Evolutionary conservation across 176 grass and related monocot species (phyloP).

Genomic region (Ensete glaucum): DNA sequence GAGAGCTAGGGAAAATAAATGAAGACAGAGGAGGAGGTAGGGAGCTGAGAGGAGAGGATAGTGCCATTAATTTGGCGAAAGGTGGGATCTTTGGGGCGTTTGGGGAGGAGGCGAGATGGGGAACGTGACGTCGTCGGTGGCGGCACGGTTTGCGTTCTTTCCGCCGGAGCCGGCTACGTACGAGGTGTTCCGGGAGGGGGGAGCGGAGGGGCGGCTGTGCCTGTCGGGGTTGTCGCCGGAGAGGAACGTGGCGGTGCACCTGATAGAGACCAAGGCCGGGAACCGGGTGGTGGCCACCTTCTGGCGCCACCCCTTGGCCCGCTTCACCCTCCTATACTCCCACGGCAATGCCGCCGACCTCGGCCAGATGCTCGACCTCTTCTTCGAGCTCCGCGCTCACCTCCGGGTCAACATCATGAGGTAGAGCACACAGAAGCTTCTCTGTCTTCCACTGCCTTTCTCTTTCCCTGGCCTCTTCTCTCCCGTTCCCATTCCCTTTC

Average conservation of each 20-base stretch:
- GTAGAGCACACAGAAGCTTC: conserved; percentile 15
- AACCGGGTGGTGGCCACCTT: too few species aligned
- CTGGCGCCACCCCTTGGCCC: conserved; percentile 60
- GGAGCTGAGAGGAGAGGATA: neutral
- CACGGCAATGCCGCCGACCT: too few species aligned
- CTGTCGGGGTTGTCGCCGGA: conserved; percentile 42
- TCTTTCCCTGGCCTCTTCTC: too few species aligned
- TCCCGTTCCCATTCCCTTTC: too few species aligned
- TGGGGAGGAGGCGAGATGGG: conserved; percentile 36
- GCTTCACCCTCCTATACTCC: conserved; percentile 25
- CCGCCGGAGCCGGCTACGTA: too few species aligned
- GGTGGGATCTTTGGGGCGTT: neutral
- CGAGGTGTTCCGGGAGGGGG: conserved; percentile 5
- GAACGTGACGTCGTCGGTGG: conserved; percentile 20
- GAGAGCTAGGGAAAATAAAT: neutral
- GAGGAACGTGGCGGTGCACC: conserved; percentile 43
- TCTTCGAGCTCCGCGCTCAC: too few species aligned
- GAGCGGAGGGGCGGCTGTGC: conserved; percentile 6
- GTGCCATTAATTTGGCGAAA: conserved; percentile 2
- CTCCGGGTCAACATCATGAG: too few species aligned
- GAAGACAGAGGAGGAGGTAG: neutral
- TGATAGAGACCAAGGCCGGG: conserved; percentile 14
- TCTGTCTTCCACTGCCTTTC: conserved; percentile 53
- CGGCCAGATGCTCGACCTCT: too few species aligned
- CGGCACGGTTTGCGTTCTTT: too few species aligned